Conservation (phyloP, 768 basidiomycete species). For the Tricholoma sp. region DNA sequence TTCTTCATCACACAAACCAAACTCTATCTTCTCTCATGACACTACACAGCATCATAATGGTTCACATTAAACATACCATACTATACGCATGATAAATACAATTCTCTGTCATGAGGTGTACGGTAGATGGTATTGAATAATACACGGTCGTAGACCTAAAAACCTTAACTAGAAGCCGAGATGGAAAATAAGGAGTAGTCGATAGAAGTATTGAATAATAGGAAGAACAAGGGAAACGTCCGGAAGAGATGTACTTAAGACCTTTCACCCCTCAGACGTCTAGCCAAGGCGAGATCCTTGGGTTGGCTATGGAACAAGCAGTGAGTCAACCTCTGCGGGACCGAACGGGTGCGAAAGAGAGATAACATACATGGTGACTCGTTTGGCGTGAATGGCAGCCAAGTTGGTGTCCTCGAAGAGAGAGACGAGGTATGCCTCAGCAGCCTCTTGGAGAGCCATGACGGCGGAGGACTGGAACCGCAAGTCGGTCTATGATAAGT, state of each 20-base stretch:
- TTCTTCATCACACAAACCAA: neutral
- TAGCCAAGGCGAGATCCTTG: constrained; percentile 83
- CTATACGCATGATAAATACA: constrained; percentile 1
- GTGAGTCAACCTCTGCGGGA: constrained; percentile 15
- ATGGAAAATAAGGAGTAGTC: neutral
- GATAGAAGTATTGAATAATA: neutral
- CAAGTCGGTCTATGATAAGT: constrained; percentile 60
- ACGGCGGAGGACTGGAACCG: constrained; percentile 97
- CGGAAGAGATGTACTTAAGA: constrained; percentile 40
- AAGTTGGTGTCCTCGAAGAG: constrained; percentile 89
- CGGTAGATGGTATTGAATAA: neutral
- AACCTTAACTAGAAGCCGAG: neutral
- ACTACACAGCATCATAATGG: neutral
- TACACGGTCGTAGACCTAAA: constrained; percentile 3
- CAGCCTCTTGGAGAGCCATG: constrained; percentile 90
- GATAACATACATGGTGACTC: constrained; percentile 55
- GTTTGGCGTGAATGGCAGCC: constrained; percentile 88
- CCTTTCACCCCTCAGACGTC: constrained; percentile 83
- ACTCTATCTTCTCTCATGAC: too few species aligned
- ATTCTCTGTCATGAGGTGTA: neutral
- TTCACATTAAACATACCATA: constrained; percentile 2
- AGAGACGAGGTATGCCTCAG: constrained; percentile 84
- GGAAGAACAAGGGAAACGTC: neutral
- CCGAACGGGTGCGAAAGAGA: neutral
- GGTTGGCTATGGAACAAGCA: constrained; percentile 51